Evolutionary conservation across 1,284 basidiomycete genomes (phyloP).

Genomic region (Papiliotrema laurentii): DNA sequence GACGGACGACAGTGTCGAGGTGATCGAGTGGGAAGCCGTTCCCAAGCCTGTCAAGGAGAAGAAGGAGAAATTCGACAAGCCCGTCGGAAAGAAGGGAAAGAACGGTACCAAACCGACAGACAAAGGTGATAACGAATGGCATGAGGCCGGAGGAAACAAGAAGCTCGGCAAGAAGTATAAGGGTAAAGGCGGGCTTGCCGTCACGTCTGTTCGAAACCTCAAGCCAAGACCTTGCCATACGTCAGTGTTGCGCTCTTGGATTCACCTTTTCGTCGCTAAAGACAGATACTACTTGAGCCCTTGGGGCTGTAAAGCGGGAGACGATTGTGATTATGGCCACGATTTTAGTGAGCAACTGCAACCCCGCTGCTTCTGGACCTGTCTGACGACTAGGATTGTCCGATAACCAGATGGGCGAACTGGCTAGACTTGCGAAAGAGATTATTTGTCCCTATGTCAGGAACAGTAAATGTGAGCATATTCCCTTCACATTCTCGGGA

Average conservation of each 20-base stretch:
- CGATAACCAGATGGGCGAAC: slow-evolving; percentile 32
- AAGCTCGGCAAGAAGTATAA: slow-evolving; percentile 14
- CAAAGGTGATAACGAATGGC: slow-evolving; percentile 8
- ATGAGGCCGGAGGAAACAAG: slow-evolving; percentile 11
- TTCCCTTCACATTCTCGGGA: background rate
- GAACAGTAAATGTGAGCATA: slow-evolving; percentile 26
- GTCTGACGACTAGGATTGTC: slow-evolving; percentile 18
- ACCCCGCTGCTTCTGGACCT: background rate
- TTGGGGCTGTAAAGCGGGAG: slow-evolving; percentile 33
- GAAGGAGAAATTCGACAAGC: background rate
- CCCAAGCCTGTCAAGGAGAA: background rate
- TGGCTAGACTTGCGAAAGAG: slow-evolving; percentile 35
- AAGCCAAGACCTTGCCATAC: slow-evolving; percentile 32
- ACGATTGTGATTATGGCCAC: slow-evolving; percentile 39
- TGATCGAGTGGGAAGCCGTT: slow-evolving; percentile 1
- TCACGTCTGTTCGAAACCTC: slow-evolving; percentile 17
- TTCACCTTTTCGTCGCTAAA: no score
- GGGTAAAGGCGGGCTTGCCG: slow-evolving; percentile 4
- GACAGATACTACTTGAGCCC: slow-evolving; percentile 21
- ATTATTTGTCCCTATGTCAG: slow-evolving; percentile 37
- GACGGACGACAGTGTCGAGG: background rate
- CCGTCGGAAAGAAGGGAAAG: background rate
- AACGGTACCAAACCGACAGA: background rate
- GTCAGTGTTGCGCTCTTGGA: slow-evolving; percentile 15
- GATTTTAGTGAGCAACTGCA: slow-evolving; percentile 20